Evolutionary conservation across 768 basidiomycete genomes (phyloP).

Genomic region (Boletus rubroflammeus): DNA sequence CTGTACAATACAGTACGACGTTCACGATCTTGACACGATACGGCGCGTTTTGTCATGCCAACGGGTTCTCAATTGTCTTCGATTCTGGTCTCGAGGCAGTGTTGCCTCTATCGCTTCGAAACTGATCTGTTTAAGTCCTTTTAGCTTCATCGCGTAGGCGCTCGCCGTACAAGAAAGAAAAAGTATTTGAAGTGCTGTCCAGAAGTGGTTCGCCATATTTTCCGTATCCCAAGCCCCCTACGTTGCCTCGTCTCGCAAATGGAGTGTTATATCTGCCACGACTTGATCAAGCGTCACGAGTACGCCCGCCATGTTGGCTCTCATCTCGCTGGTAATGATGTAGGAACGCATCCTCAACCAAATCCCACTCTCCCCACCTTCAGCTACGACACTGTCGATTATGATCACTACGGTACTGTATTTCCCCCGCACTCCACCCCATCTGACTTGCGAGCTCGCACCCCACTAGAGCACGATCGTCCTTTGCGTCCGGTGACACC

Average conservation of each 20-base stretch:
- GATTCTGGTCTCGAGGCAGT: not conserved
- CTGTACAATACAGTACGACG: not conserved
- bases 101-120: not conserved
- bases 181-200: not conserved
- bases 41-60: conserved; percentile 4
- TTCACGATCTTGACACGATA: not conserved
- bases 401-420: not conserved
- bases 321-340: not conserved
- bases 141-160: not conserved
- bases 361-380: not conserved
- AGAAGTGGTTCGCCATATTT: not conserved
- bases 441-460: not conserved
- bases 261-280: conserved; percentile 18
- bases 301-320: conserved; percentile 11
- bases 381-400: not conserved
- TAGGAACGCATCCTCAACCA: not conserved
- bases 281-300: conserved; percentile 8
- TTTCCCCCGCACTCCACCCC: not conserved
- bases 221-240: not conserved
- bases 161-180: not conserved
- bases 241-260: not conserved
- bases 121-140: not conserved
- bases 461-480: not conserved
- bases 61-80: conserved; percentile 4
- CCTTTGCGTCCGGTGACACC: not conserved